Base-by-base conservation (phyloP, 225 moss, liverwort and hornwort species). In the Neckera pumila region DNA sequence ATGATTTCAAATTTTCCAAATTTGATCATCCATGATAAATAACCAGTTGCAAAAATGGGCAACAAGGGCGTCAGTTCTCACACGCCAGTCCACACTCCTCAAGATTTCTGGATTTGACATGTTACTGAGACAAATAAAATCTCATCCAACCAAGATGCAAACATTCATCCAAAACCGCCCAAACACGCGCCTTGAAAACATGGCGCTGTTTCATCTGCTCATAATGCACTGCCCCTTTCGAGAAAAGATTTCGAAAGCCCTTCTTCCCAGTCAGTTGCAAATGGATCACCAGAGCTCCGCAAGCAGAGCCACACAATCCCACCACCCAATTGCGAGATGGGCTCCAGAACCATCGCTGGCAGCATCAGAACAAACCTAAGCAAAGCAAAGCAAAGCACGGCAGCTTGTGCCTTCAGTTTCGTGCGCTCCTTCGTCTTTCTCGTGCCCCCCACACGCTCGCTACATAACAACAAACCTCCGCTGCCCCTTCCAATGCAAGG, bases 401-500 rank as follows among this genome's bases (percentile, higher is more conserved):
- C 42, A 20, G 59, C 30, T 14, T 47, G 7, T 9, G 13, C 5
- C 34, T 15, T 13, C 81, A 13, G 14, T 36, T 92, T 92, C 91
- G 59, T 14, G 43, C 2, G 87, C 89, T 16, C 40, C 87, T 92
- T 92, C 91, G 85, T 89, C 77, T 58, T 86, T 64, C 36, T 42
- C 33, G 89, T 93, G 92, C 21, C 47, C 56, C 75, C 88, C 92
- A 93, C 92, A 91, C 88, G 91, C 91, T 56, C 87, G 20, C 45
- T 51, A 84, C n/a, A 31, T 49, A 71, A 64, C 10, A 49, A n/a
- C 38, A 43, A n/a, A 28, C 49, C 76, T 26, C 78, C 5, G 17
- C 81, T 21, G 14, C 30, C 27, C 11, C 9, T 23, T 43, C 26
- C 49, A 22, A 43, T 10, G 14, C 62, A 26, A n/a, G 47, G 6